These are phyloP conservation scores for Ascochyta lentis DNA, from an alignment of 2,329 filamentous ascomycete genomes.

Conservation along the genomic window DNA sequence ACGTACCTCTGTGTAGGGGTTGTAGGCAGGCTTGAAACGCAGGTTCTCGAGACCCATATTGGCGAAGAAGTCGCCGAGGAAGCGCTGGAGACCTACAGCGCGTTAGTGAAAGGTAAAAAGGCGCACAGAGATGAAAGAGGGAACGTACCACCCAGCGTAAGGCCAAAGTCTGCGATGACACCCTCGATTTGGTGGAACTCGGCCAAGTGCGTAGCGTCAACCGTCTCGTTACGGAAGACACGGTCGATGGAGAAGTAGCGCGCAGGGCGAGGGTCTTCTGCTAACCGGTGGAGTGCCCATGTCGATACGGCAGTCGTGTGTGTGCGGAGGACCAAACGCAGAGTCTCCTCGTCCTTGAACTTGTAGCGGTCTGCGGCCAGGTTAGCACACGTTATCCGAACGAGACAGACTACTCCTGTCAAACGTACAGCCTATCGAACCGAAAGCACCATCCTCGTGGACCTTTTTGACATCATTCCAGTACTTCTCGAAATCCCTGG, in stretches of 20 bases:
- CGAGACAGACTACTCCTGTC: background rate
- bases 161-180: constrained; percentile 94
- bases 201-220: constrained; percentile 94
- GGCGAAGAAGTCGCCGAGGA: constrained; percentile 94
- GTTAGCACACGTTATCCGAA: background rate
- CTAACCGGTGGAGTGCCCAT: constrained; percentile 88
- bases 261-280: constrained; percentile 81
- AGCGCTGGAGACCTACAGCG: constrained; percentile 71
- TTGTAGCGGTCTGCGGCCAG: constrained; percentile 73
- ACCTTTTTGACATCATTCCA: constrained; percentile 87
- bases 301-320: constrained; percentile 95
- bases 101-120: constrained; percentile 4
- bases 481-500: constrained; percentile 79
- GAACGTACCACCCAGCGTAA: constrained; percentile 78
- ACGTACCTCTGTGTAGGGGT: constrained; percentile 69
- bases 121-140: background rate
- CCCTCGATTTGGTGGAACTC: constrained; percentile 99
- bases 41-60: constrained; percentile 92
- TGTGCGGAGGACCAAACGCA: constrained; percentile 87
- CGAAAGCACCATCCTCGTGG: constrained; percentile 89
- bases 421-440: constrained; percentile 76
- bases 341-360: constrained; percentile 86
- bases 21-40: constrained; percentile 97
- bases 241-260: constrained; percentile 98
- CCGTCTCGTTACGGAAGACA: constrained; percentile 96